A percentile compares a stretch with the other conserved stretches of the same genome.
These are phyloP conservation scores for Candida piceae DNA, from an alignment of 805 yeast genomes.

Conservation along the genomic window DNA sequence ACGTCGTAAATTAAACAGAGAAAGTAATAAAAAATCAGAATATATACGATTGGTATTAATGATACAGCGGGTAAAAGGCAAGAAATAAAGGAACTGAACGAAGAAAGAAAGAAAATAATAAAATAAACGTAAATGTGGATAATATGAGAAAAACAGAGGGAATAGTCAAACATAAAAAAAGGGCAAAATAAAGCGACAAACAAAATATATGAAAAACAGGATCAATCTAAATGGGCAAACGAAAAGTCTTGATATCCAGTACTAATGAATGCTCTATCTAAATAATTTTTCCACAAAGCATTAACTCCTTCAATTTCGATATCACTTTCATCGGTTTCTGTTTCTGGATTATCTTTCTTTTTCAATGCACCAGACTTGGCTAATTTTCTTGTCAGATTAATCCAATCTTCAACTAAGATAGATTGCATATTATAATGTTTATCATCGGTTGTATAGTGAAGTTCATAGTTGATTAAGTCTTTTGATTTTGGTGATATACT, in stretches of 20 bases:
- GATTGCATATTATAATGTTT: conserved; percentile 47
- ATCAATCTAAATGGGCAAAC: conserved; percentile 6
- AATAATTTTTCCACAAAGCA: conserved; percentile 51
- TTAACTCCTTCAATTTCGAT: conserved; percentile 19
- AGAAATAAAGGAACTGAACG: too few relatives aligned
- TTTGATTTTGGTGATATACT: too few relatives aligned
- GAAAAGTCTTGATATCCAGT: conserved; percentile 58
- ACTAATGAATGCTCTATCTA: conserved; percentile 57
- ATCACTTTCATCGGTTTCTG: conserved; percentile 1
- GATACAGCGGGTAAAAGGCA: too few relatives aligned
- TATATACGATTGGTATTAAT: too few relatives aligned
- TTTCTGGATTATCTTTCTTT: conserved; percentile 4
- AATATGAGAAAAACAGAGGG: not conserved
- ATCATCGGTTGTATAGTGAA: conserved; percentile 69
- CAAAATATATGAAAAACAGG: too few relatives aligned
- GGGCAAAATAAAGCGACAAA: not conserved
- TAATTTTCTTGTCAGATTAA: conserved; percentile 49
- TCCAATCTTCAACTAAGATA: conserved; percentile 59
- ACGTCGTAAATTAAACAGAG: not conserved
- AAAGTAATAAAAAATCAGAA: not conserved
- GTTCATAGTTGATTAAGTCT: too few relatives aligned
- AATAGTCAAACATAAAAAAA: not conserved
- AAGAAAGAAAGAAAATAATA: too few relatives aligned
- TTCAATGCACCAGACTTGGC: conserved; percentile 33
- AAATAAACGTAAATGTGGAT: too few relatives aligned